A percentile compares a stretch with the other conserved stretches of the same genome.
These are phyloP conservation scores for Phytophthora macrochlamydospora DNA, from an alignment of 352 stramenopile genomes.

Conservation along the genomic window DNA sequence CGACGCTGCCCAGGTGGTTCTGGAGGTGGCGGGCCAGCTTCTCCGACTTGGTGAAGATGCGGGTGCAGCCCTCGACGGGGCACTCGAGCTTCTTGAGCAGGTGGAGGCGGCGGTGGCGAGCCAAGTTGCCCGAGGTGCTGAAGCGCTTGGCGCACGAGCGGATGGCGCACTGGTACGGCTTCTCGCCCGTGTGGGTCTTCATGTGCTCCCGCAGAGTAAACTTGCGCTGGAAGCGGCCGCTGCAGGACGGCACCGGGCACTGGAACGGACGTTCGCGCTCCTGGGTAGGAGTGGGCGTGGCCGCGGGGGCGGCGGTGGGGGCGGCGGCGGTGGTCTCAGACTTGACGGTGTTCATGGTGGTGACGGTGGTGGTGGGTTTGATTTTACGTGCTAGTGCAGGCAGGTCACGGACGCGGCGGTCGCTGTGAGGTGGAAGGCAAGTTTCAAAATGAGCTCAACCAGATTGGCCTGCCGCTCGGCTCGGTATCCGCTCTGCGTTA, in stretches of 20 bases:
- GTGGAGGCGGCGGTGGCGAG: conserved; percentile 59
- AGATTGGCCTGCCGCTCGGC: conserved; percentile 11
- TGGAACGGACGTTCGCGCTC: conserved; percentile 48
- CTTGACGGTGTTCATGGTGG: conserved; percentile 32
- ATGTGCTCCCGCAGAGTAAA: conserved; percentile 81
- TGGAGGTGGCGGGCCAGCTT: conserved; percentile 59
- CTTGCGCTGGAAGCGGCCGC: conserved; percentile 68
- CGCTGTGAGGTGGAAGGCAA: conserved; percentile 42
- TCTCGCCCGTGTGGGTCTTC: conserved; percentile 84
- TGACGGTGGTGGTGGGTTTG: conserved; percentile 19
- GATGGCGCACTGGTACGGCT: conserved; percentile 65
- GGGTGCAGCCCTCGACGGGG: conserved; percentile 49
- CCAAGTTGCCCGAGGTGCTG: conserved; percentile 67
- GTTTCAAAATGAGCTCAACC: conserved; percentile 49
- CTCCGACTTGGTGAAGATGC: conserved; percentile 57
- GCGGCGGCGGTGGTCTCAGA: conserved; percentile 7
- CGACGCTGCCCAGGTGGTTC: conserved; percentile 58
- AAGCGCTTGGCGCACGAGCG: conserved; percentile 64
- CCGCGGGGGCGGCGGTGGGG: not conserved
- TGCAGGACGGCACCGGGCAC: conserved; percentile 43
- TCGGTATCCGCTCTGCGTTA: conserved; percentile 29
- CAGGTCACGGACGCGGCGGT: conserved; percentile 22
- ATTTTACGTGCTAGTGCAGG: conserved; percentile 25
- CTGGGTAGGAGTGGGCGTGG: conserved; percentile 7
- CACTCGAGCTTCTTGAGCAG: conserved; percentile 56